These are phyloP conservation scores for Tilletia horrida DNA, from an alignment of 1,284 basidiomycete species.

Conservation along the genomic window DNA sequence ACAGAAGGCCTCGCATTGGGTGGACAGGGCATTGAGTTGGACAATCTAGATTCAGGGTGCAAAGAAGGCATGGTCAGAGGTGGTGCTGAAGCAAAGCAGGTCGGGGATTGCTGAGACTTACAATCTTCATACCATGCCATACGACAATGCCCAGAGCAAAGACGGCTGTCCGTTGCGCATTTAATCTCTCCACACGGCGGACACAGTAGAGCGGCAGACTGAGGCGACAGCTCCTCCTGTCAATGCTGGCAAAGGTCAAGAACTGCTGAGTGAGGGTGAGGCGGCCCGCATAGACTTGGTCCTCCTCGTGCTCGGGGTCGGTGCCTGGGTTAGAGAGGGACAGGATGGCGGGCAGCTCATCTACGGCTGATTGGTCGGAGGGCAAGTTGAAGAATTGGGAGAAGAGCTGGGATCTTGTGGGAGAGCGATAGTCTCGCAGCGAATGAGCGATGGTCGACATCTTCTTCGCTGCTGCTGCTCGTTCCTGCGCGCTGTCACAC, in stretches of 20 bases:
- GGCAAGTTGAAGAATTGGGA: conserved; percentile 48
- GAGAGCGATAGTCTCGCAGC: conserved; percentile 51
- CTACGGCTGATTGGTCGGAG: conserved; percentile 36
- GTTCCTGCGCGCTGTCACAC: too few relatives aligned
- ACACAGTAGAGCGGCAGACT: conserved; percentile 89
- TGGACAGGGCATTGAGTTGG: conserved; percentile 90
- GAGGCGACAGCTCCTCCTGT: conserved; percentile 78
- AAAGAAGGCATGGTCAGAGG: not conserved
- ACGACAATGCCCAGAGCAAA: conserved; percentile 90
- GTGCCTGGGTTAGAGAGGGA: conserved; percentile 41
- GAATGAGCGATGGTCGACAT: conserved; percentile 55
- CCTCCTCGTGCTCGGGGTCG: conserved; percentile 37
- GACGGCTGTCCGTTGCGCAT: conserved; percentile 69
- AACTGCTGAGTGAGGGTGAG: conserved; percentile 85
- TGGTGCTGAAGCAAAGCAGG: too few relatives aligned
- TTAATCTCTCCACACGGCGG: conserved; percentile 79
- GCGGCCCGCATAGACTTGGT: conserved; percentile 63
- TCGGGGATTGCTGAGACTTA: conserved; percentile 17
- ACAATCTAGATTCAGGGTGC: conserved; percentile 66
- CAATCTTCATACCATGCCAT: conserved; percentile 91
- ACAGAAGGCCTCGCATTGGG: conserved; percentile 92
- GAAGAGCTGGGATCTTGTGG: conserved; percentile 45
- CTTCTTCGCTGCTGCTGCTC: not conserved
- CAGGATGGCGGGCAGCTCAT: conserved; percentile 48
- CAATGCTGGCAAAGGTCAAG: conserved; percentile 82